phyloP scores from a whole-genome alignment of 108 stramenopile species.

The Epithemia pelagica region DNA sequence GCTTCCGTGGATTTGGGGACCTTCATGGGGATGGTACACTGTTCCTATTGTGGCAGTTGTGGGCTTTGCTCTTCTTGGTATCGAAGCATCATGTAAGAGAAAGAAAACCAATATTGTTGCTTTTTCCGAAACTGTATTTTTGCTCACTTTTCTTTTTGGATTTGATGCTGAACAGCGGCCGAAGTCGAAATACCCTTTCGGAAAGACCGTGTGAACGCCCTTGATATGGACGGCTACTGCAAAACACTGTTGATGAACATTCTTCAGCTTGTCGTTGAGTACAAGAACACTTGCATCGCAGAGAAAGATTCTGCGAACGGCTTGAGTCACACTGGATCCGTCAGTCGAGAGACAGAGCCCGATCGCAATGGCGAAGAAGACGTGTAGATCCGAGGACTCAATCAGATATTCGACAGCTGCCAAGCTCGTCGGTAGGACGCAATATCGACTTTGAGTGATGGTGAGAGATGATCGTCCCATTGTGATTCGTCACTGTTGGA shows the following conservation, averaged over 20 bases:
- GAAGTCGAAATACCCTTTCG: slow-evolving; percentile 39
- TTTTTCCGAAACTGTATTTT: no score
- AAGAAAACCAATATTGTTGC: no score
- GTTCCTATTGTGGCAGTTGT: slow-evolving; percentile 17
- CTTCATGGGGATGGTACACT: slow-evolving; percentile 18
- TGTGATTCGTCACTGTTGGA: neutral
- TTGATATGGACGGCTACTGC: slow-evolving; percentile 43
- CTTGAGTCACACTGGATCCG: neutral
- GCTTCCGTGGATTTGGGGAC: slow-evolving; percentile 21
- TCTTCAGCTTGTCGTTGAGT: neutral
- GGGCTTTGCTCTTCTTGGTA: slow-evolving; percentile 32
- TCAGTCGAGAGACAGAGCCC: neutral
- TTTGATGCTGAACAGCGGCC: slow-evolving; percentile 14
- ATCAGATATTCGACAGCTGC: neutral
- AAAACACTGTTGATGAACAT: neutral
- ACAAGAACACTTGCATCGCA: neutral
- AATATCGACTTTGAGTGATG: neutral
- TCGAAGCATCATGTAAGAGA: slow-evolving; percentile 18
- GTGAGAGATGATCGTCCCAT: neutral
- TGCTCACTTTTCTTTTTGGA: neutral
- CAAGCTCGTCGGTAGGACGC: neutral
- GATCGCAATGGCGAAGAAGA: no score
- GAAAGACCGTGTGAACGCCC: slow-evolving; percentile 26
- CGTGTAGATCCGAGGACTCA: no score
- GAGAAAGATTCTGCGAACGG: neutral